These are phyloP conservation scores for Isoetes engelmannii DNA, from an alignment of 83 land plant species.

Conservation along the genomic window DNA sequence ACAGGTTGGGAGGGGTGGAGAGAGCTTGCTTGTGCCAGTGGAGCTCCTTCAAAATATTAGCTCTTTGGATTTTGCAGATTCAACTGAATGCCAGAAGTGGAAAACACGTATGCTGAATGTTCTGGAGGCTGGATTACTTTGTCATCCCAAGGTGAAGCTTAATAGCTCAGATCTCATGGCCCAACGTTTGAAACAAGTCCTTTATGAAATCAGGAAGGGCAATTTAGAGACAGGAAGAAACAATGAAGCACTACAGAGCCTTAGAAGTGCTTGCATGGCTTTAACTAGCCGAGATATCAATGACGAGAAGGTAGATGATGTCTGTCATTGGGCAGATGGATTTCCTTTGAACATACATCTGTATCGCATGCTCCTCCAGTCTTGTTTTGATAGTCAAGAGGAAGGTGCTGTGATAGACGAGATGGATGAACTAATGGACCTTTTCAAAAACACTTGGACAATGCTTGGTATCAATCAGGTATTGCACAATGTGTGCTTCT, in stretches of 20 bases:
- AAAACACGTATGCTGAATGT: conserved; percentile 46
- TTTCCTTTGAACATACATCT: conserved; percentile 72
- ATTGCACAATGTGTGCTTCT: conserved; percentile 70
- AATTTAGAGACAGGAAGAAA: conserved; percentile 70
- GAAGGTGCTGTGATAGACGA: conserved; percentile 66
- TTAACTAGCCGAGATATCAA: conserved; percentile 60
- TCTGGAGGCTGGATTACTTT: conserved; percentile 74
- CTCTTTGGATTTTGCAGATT: conserved; percentile 60
- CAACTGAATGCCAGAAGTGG: conserved; percentile 62
- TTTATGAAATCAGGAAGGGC: conserved; percentile 49
- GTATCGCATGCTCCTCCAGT: conserved; percentile 68
- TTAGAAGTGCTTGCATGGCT: conserved; percentile 63
- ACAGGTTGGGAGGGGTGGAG: conserved; percentile 64
- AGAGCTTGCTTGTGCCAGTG: conserved; percentile 63
- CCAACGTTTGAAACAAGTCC: conserved; percentile 49
- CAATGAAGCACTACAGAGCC: conserved; percentile 70
- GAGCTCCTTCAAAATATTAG: conserved; percentile 77
- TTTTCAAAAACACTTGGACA: conserved; percentile 85
- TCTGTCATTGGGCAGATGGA: conserved; percentile 96
- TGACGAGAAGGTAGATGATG: conserved; percentile 40
- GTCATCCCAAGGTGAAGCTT: conserved; percentile 48
- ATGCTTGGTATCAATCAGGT: conserved; percentile 72
- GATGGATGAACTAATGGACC: conserved; percentile 76
- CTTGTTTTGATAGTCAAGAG: conserved; percentile 59
- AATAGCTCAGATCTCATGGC: conserved; percentile 40